Conservation (phyloP, 2,329 filamentous ascomycete genomes). For the Sporothrix pseudoabietina region DNA sequence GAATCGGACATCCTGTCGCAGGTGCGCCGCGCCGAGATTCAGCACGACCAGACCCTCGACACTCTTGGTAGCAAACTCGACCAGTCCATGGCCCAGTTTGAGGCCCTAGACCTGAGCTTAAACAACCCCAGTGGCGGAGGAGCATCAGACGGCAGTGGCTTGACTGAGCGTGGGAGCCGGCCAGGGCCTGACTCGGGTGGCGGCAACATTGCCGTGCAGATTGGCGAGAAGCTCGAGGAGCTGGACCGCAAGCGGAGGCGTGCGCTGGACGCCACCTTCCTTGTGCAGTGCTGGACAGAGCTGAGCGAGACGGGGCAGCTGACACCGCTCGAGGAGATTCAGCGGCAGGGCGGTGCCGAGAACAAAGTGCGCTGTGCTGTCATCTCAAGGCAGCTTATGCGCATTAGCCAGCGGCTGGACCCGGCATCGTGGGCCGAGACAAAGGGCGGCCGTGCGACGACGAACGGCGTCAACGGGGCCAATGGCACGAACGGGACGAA, state of each 20-base stretch:
- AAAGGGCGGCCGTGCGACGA: conserved; percentile 52
- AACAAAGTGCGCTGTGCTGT: conserved; percentile 93
- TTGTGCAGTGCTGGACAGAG: conserved; percentile 96
- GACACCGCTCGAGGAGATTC: conserved; percentile 83
- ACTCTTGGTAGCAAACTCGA: conserved; percentile 87
- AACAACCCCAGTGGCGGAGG: conserved; percentile 56
- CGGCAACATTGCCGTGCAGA: conserved; percentile 90
- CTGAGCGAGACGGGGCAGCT: conserved; percentile 88
- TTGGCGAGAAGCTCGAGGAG: conserved; percentile 90
- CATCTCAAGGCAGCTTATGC: conserved; percentile 88
- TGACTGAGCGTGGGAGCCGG: conserved; percentile 49
- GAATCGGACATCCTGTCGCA: conserved; percentile 90
- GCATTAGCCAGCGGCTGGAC: conserved; percentile 90
- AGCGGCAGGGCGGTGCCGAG: conserved; percentile 80
- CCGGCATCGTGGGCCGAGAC: conserved; percentile 69
- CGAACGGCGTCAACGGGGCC: conserved; percentile 32
- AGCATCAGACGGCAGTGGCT: conserved; percentile 22
- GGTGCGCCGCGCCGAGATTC: conserved; percentile 85
- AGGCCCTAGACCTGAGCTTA: conserved; percentile 81
- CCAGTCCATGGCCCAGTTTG: conserved; percentile 88
- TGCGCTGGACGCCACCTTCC: conserved; percentile 88
- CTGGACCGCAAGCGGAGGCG: conserved; percentile 87
- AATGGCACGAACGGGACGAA: conserved; percentile 28
- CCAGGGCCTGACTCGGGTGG: conserved; percentile 58
- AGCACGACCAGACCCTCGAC: conserved; percentile 89